These are phyloP conservation scores for Amphicarpaea edgeworthii DNA, from an alignment of 306 rosid species.

Conservation along the genomic window DNA sequence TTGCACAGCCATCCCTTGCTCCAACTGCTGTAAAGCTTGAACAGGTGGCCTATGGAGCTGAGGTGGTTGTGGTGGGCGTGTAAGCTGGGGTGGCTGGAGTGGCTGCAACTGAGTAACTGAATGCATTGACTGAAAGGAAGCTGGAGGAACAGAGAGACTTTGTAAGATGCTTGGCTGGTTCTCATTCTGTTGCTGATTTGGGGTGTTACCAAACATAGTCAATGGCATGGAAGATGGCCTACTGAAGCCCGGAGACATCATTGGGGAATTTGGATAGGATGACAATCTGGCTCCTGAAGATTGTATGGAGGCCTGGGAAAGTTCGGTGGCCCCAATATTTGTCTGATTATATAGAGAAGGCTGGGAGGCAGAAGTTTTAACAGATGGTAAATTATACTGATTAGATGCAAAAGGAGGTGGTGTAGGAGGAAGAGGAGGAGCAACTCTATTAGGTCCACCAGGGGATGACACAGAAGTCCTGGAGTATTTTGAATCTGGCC, in stretches of 20 bases:
- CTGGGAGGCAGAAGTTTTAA: constrained; percentile 66
- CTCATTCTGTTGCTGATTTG: constrained; percentile 79
- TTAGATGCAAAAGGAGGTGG: constrained; percentile 89
- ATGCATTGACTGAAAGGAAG: constrained; percentile 75
- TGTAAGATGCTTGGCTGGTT: constrained; percentile 69
- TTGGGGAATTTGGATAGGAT: constrained; percentile 61
- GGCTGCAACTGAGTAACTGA: constrained; percentile 89
- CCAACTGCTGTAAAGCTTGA: constrained; percentile 79
- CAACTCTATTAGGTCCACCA: constrained; percentile 75
- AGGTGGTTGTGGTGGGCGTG: constrained; percentile 96
- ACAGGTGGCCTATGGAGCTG: constrained; percentile 91
- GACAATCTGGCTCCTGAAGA: constrained; percentile 69
- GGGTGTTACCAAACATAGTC: constrained; percentile 60
- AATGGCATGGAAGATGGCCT: constrained; percentile 74
- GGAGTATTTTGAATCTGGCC: constrained; percentile 71
- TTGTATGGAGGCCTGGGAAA: constrained; percentile 60
- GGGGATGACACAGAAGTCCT: constrained; percentile 75
- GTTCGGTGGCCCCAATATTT: constrained; percentile 58
- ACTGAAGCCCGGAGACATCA: constrained; percentile 63
- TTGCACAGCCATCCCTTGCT: constrained; percentile 68
- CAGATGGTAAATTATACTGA: constrained; percentile 67
- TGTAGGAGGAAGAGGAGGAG: constrained; percentile 98
- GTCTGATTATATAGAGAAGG: constrained; percentile 68
- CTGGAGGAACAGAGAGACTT: constrained; percentile 59
- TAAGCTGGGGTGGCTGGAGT: constrained; percentile 96